phyloP scores from a whole-genome alignment of 2,329 filamentous ascomycete species.

The Ceratocystis smalleyi region DNA sequence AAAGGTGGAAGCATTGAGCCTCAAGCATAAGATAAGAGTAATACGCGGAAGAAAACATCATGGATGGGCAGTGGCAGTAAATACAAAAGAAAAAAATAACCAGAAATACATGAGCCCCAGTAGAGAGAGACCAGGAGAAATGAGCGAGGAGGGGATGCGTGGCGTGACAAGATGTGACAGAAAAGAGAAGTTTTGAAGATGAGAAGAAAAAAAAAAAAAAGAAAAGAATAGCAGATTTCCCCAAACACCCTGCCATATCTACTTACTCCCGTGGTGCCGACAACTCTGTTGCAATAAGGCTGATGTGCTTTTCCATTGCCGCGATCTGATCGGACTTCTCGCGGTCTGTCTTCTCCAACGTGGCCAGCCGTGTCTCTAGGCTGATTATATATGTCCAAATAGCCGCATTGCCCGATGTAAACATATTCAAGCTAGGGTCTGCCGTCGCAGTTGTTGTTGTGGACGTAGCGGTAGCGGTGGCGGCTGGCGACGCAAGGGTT shows the following conservation, averaged over 20 bases:
- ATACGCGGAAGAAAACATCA: background rate
- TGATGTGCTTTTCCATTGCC: slow-evolving; percentile 25
- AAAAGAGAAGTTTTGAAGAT: background rate
- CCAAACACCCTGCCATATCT: background rate
- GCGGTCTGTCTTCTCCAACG: slow-evolving; percentile 29
- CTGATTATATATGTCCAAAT: slow-evolving; percentile 59
- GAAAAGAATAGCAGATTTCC: background rate
- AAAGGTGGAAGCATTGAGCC: background rate
- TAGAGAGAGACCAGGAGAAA: background rate
- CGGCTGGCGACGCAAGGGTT: slow-evolving; percentile 28
- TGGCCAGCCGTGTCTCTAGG: slow-evolving; percentile 45
- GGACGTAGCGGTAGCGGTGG: slow-evolving; percentile 21
- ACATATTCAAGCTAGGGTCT: slow-evolving; percentile 51
- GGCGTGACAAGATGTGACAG: background rate
- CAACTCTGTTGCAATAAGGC: slow-evolving; percentile 23
- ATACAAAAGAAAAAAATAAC: background rate
- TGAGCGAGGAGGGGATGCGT: too few species aligned
- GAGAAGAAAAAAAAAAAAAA: slow-evolving; percentile 1
- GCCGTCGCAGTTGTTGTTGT: slow-evolving; percentile 1
- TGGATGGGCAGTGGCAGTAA: background rate
- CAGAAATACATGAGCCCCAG: background rate
- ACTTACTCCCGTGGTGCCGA: background rate
- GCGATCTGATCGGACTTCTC: slow-evolving; percentile 26
- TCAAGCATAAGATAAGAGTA: background rate
- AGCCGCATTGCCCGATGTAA: slow-evolving; percentile 42